Percentiles rank a stretch among this genome's conserved stretches.
These are phyloP conservation scores for Boletus speciosus DNA, from an alignment of 768 basidiomycete species.

Conservation along the genomic window DNA sequence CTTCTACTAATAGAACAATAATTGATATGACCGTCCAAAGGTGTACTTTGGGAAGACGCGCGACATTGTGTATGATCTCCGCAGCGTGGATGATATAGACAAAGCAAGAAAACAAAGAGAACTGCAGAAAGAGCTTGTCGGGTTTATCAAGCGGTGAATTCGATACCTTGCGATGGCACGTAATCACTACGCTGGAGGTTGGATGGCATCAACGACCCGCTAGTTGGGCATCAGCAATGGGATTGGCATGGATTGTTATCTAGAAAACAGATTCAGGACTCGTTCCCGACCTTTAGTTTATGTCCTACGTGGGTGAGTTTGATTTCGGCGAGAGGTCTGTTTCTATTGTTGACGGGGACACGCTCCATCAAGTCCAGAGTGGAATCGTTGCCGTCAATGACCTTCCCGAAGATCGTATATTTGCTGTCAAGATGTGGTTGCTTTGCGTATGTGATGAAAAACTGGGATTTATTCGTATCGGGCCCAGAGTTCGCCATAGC, in stretches of 20 bases:
- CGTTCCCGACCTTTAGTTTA: background rate
- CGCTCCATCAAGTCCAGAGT: slow-evolving; percentile 93
- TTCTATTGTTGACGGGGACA: slow-evolving; percentile 87
- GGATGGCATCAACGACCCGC: slow-evolving; percentile 22
- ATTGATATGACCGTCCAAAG: slow-evolving; percentile 34
- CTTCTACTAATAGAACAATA: background rate
- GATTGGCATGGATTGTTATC: slow-evolving; percentile 92
- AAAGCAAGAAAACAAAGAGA: slow-evolving; percentile 76
- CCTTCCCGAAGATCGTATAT: slow-evolving; percentile 92
- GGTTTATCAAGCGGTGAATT: slow-evolving; percentile 69
- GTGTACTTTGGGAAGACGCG: slow-evolving; percentile 97
- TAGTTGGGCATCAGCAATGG: slow-evolving; percentile 74
- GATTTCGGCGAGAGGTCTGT: slow-evolving; percentile 82
- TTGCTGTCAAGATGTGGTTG: slow-evolving; percentile 93
- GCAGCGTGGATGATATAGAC: slow-evolving; percentile 84
- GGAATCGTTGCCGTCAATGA: slow-evolving; percentile 97
- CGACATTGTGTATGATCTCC: slow-evolving; percentile 89
- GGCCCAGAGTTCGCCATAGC: slow-evolving; percentile 98
- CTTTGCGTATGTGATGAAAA: slow-evolving; percentile 88
- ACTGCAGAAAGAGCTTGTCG: slow-evolving; percentile 87
- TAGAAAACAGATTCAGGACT: slow-evolving; percentile 28
- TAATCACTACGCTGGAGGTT: slow-evolving; percentile 7
- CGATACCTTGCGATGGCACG: slow-evolving; percentile 15
- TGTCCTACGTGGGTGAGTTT: slow-evolving; percentile 69
- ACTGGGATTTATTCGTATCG: slow-evolving; percentile 90